Percentiles rank a stretch among this genome's conserved stretches.
Evolutionary conservation across 2,329 filamentous ascomycete species (phyloP).

Genomic region (Hypomyces rosellus): DNA sequence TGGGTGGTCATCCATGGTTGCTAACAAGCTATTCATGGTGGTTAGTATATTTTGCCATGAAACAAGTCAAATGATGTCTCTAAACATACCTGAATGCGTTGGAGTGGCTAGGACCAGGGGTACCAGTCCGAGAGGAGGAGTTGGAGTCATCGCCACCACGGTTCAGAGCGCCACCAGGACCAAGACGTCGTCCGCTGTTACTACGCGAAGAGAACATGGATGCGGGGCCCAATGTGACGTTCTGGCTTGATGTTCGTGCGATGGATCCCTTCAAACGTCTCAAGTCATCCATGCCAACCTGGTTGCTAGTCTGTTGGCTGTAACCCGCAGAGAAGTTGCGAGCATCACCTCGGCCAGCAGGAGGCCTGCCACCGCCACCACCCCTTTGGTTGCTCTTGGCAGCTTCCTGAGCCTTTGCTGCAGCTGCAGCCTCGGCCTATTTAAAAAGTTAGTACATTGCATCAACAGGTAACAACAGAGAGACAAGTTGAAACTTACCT

Average conservation of each 20-base stretch:
- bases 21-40: conserved; percentile 41
- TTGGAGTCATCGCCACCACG: conserved; percentile 78
- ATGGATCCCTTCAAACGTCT: conserved; percentile 66
- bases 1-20: conserved; percentile 56
- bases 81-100: conserved; percentile 87
- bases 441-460: conserved; percentile 19
- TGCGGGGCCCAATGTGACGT: conserved; percentile 68
- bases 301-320: conserved; percentile 71
- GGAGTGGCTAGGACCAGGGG: conserved; percentile 64
- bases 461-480: neutral
- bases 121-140: conserved; percentile 82
- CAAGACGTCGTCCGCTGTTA: conserved; percentile 79
- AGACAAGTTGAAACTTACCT: conserved; percentile 42
- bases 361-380: conserved; percentile 57
- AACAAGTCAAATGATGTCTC: neutral
- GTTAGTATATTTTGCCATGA: conserved; percentile 2
- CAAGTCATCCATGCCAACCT: conserved; percentile 86
- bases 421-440: conserved; percentile 65
- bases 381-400: conserved; percentile 58
- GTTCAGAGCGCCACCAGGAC: conserved; percentile 65
- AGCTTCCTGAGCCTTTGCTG: conserved; percentile 73
- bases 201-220: conserved; percentile 86
- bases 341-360: conserved; percentile 76
- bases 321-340: conserved; percentile 73
- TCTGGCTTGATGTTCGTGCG: conserved; percentile 55